Evolutionary conservation across 2,329 filamentous ascomycete genomes (phyloP).

Genomic region (Exutisphaerella laricina): DNA sequence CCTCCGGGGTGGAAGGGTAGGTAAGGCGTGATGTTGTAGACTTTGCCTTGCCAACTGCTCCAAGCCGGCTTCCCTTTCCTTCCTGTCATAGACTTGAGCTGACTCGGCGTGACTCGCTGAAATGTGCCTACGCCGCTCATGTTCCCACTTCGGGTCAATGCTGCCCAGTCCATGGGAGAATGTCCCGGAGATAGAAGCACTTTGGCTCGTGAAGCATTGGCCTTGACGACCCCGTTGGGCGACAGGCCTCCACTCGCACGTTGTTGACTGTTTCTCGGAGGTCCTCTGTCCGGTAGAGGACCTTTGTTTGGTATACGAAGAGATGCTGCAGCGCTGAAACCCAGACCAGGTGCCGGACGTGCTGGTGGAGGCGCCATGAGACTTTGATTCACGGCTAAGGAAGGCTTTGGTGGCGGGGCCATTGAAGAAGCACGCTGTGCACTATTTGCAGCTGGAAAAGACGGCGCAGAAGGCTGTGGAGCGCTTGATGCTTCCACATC

Average conservation of each 20-base stretch:
- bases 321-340: slow-evolving; percentile 31
- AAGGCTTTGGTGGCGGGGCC: slow-evolving; percentile 33
- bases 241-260: slow-evolving; percentile 34
- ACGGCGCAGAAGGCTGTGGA: slow-evolving; percentile 31
- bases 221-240: slow-evolving; percentile 31
- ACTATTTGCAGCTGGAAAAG: slow-evolving; percentile 43
- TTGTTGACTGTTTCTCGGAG: slow-evolving; percentile 35
- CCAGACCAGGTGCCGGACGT: slow-evolving; percentile 16
- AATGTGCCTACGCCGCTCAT: slow-evolving; percentile 47
- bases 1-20: slow-evolving; percentile 86
- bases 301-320: slow-evolving; percentile 43
- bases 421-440: slow-evolving; percentile 39
- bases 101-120: slow-evolving; percentile 72
- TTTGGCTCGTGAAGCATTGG: slow-evolving; percentile 50
- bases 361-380: slow-evolving; percentile 31
- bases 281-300: slow-evolving; percentile 45
- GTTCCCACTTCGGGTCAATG: slow-evolving; percentile 58
- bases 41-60: slow-evolving; percentile 81
- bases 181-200: slow-evolving; percentile 83
- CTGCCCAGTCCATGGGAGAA: slow-evolving; percentile 94
- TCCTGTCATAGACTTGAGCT: slow-evolving; percentile 73
- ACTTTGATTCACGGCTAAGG: slow-evolving; percentile 7
- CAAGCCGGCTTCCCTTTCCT: slow-evolving; percentile 78
- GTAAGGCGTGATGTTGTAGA: slow-evolving; percentile 93
- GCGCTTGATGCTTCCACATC: background rate